phyloP scores from a whole-genome alignment of 768 basidiomycete species.

The Podaxis sp. region DNA sequence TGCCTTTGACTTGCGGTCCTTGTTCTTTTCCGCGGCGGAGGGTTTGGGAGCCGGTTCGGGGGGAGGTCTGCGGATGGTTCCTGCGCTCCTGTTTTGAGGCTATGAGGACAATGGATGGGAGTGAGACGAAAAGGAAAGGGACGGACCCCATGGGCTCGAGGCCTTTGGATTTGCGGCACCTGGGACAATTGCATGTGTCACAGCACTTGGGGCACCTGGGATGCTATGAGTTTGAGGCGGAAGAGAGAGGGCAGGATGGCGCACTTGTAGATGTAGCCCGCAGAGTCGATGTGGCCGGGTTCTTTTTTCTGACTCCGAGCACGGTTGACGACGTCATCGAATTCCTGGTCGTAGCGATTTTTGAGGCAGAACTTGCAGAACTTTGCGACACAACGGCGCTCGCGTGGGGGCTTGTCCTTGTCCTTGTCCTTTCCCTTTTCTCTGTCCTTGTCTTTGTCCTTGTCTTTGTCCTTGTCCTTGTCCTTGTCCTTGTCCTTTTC shows the following conservation, averaged over 20 bases:
- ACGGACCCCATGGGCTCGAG: slow-evolving; percentile 56
- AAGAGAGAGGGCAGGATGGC: slow-evolving; percentile 9
- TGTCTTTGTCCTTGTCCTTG: slow-evolving; percentile 14
- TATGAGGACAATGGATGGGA: neutral
- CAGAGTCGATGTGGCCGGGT: slow-evolving; percentile 20
- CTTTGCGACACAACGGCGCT: slow-evolving; percentile 44
- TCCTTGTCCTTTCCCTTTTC: slow-evolving; percentile 11
- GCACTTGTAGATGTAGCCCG: slow-evolving; percentile 51
- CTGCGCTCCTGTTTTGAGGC: slow-evolving; percentile 13
- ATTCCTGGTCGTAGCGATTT: slow-evolving; percentile 59
- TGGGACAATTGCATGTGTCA: slow-evolving; percentile 62
- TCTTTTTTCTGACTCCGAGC: slow-evolving; percentile 13
- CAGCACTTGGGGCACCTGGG: slow-evolving; percentile 67
- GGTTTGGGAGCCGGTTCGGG: slow-evolving; percentile 3
- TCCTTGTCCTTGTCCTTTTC: slow-evolving; percentile 18
- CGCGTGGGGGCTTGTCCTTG: slow-evolving; percentile 4
- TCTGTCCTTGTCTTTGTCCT: too few species aligned
- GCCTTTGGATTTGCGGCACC: slow-evolving; percentile 62
- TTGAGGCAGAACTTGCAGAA: slow-evolving; percentile 66
- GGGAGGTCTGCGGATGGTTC: slow-evolving; percentile 11
- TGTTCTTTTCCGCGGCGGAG: slow-evolving; percentile 11
- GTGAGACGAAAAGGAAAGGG: neutral
- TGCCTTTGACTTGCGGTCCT: slow-evolving; percentile 12
- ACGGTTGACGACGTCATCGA: slow-evolving; percentile 33
- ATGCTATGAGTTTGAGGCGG: neutral